phyloP scores from a whole-genome alignment of 305 asterid species.

The Withania somnifera region DNA sequence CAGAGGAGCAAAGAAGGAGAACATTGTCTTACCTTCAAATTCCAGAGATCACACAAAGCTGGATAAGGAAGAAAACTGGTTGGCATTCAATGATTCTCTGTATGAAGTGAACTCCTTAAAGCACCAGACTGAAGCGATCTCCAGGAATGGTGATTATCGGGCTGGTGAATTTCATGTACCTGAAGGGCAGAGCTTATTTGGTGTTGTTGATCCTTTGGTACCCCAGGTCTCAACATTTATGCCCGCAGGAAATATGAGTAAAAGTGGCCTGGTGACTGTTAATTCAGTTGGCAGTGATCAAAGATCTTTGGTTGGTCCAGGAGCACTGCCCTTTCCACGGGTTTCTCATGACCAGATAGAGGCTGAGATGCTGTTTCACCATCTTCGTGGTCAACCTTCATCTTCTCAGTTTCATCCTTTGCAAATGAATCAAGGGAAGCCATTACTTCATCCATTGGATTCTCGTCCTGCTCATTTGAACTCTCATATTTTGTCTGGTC shows the following conservation, averaged over 20 bases:
- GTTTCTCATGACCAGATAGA: conserved; percentile 45
- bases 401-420: conserved; percentile 42
- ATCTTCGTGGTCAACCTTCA: conserved; percentile 45
- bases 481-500: conserved; percentile 46
- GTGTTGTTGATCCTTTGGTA: conserved; percentile 33
- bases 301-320: conserved; percentile 34
- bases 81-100: conserved; percentile 33
- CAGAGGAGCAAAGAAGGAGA: conserved; percentile 22
- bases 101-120: conserved; percentile 31
- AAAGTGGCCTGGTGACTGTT: conserved; percentile 40
- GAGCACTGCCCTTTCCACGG: conserved; percentile 28
- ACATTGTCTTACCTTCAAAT: conserved; percentile 21
- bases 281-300: conserved; percentile 37
- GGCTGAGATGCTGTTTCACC: conserved; percentile 28
- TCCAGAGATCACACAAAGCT: conserved; percentile 26
- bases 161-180: conserved; percentile 48
- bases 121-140: conserved; percentile 20
- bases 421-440: conserved; percentile 50
- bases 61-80: conserved; percentile 47
- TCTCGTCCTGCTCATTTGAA: conserved; percentile 43
- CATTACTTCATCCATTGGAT: conserved; percentile 47
- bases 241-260: conserved; percentile 33
- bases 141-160: conserved; percentile 31
- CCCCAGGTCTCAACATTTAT: conserved; percentile 23
- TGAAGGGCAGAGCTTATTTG: conserved; percentile 50